phyloP scores from a whole-genome alignment of 2,329 filamentous ascomycete species.

The Colletotrichum sp. region DNA sequence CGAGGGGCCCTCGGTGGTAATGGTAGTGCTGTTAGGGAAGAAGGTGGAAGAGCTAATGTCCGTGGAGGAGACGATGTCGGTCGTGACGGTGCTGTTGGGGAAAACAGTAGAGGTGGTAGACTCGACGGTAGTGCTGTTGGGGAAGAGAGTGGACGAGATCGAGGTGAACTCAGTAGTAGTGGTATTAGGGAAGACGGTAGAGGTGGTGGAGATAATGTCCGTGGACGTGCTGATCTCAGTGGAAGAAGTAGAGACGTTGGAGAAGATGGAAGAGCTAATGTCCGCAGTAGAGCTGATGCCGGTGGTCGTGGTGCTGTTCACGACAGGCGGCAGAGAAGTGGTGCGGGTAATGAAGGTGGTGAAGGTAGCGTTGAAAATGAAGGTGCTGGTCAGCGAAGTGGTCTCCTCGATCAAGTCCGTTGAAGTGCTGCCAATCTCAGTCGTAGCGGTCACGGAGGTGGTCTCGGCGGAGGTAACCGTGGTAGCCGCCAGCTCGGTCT shows the following conservation, averaged over 20 bases:
- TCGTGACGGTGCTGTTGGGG: not conserved
- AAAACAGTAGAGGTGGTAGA: not conserved
- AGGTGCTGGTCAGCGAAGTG: constrained; percentile 4
- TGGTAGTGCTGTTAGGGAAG: not conserved
- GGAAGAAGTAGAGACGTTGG: not conserved
- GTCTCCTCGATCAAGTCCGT: constrained; percentile 17
- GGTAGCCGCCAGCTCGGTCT: not conserved
- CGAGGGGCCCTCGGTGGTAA: not conserved
- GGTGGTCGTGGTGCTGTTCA: not conserved
- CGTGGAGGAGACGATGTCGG: not conserved
- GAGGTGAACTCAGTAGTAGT: not conserved
- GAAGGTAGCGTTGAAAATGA: constrained; percentile 17
- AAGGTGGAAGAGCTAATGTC: not conserved
- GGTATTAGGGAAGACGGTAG: not conserved
- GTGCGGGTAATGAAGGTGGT: constrained; percentile 19
- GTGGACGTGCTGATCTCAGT: not conserved
- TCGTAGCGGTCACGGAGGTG: constrained; percentile 5
- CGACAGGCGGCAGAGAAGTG: not conserved
- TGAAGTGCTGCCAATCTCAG: constrained; percentile 4
- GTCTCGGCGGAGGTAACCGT: not conserved
- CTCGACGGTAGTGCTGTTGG: not conserved
- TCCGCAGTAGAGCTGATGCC: not conserved
- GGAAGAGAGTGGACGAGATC: not conserved
- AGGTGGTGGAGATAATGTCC: not conserved
- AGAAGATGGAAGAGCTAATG: not conserved